These are phyloP conservation scores for Puccinellia tenuiflora DNA, from an alignment of 176 grass and related monocot species.

Conservation along the genomic window DNA sequence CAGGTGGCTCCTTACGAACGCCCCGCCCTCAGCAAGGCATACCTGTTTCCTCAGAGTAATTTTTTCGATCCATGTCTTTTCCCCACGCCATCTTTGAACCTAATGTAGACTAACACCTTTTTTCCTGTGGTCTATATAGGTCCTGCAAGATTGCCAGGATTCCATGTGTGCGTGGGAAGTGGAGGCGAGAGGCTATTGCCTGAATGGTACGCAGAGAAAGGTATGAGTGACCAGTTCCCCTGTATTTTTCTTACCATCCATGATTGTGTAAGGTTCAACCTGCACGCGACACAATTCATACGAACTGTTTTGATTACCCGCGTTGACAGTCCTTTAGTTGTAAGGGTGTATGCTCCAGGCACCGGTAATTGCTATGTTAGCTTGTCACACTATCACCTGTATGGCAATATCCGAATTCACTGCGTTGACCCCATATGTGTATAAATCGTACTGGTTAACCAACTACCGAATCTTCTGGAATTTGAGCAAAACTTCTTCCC, in stretches of 20 bases:
- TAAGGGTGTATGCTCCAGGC: neutral
- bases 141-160: conserved; percentile 93
- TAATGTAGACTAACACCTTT: too few relatives aligned
- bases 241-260: neutral
- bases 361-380: neutral
- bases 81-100: neutral
- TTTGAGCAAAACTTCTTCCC: neutral
- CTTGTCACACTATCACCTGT: neutral
- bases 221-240: conserved; percentile 20
- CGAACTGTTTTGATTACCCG: neutral
- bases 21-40: conserved; percentile 92
- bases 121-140: conserved; percentile 33
- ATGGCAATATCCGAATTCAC: neutral
- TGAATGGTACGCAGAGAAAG: conserved; percentile 95
- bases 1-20: conserved; percentile 97
- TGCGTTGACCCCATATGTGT: neutral
- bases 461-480: neutral
- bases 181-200: conserved; percentile 85
- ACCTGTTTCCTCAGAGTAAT: conserved; percentile 87
- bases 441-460: neutral
- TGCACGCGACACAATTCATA: neutral
- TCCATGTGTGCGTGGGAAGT: conserved; percentile 85
- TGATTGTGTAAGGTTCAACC: neutral
- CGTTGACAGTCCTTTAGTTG: neutral
- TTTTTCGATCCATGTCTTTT: neutral